These are phyloP conservation scores for Leccinum arenicola DNA, from an alignment of 768 basidiomycete species.

Conservation along the genomic window DNA sequence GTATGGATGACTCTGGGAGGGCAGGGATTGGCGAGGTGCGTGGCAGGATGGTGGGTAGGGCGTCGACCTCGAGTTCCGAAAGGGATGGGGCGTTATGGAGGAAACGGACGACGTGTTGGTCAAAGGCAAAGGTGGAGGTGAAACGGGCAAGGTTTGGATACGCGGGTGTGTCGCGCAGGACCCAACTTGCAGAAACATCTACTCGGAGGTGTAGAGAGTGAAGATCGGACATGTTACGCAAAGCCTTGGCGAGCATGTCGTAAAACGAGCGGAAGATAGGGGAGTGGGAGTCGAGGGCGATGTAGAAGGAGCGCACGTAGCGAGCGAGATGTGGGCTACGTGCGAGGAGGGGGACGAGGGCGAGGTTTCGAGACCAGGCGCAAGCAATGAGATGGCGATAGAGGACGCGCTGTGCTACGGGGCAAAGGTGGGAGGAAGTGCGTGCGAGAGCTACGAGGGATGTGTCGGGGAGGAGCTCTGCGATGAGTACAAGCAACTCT, in stretches of 20 bases:
- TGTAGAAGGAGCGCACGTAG: constrained; percentile 58
- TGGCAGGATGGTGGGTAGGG: constrained; percentile 30
- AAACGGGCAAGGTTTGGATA: constrained; percentile 55
- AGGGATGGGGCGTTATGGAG: constrained; percentile 54
- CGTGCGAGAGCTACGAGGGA: constrained; percentile 50
- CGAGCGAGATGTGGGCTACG: constrained; percentile 52
- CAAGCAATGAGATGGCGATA: constrained; percentile 57
- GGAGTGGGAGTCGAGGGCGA: constrained; percentile 45
- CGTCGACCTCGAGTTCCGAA: constrained; percentile 53
- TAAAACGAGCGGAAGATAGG: constrained; percentile 48
- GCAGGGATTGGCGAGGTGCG: constrained; percentile 18
- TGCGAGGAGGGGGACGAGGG: constrained; percentile 56
- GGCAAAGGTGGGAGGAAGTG: constrained; percentile 40
- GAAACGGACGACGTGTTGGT: constrained; percentile 56
- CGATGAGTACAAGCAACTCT: constrained; percentile 61
- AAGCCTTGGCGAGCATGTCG: constrained; percentile 46
- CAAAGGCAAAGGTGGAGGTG: constrained; percentile 59
- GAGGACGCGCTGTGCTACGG: constrained; percentile 57
- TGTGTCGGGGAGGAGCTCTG: constrained; percentile 32
- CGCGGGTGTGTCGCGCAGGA: constrained; percentile 39
- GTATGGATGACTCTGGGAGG: constrained; percentile 36
- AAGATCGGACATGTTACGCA: constrained; percentile 61
- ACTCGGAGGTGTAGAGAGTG: constrained; percentile 48
- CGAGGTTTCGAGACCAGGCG: constrained; percentile 41
- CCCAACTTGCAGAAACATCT: constrained; percentile 51